Conservation (phyloP, 2,329 filamentous ascomycete genomes). For the Xylaria sp. region DNA sequence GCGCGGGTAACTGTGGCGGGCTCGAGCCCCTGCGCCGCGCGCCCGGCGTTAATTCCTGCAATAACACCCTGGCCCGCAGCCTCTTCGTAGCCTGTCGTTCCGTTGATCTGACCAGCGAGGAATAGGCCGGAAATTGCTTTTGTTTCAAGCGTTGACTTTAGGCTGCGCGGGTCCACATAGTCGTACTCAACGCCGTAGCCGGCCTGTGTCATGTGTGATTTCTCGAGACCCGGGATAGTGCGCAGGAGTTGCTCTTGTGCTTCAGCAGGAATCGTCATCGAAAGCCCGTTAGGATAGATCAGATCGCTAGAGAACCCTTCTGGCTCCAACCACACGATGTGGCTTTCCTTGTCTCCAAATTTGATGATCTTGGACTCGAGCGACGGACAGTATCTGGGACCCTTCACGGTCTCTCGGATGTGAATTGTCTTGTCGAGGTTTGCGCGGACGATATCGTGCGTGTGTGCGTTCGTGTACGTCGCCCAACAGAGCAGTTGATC, state of each 20-base stretch:
- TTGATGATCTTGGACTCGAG: slow-evolving; percentile 93
- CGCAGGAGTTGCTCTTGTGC: slow-evolving; percentile 87
- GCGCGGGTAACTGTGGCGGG: slow-evolving; percentile 78
- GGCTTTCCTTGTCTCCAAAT: slow-evolving; percentile 80
- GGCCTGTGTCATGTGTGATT: slow-evolving; percentile 90
- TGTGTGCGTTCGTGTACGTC: slow-evolving; percentile 84
- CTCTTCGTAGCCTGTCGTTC: slow-evolving; percentile 98
- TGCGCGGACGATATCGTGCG: slow-evolving; percentile 83
- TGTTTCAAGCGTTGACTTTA: slow-evolving; percentile 91
- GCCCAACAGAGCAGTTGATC: slow-evolving; percentile 87
- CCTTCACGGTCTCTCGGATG: slow-evolving; percentile 93
- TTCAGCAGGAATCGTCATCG: slow-evolving; percentile 93
- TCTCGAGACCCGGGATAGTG: slow-evolving; percentile 87
- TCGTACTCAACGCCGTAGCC: slow-evolving; percentile 99
- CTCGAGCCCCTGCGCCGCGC: slow-evolving; percentile 73
- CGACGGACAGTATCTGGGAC: slow-evolving; percentile 94
- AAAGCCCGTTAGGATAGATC: slow-evolving; percentile 95
- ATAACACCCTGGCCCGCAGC: slow-evolving; percentile 92
- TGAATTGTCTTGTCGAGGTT: slow-evolving; percentile 98
- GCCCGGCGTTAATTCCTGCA: slow-evolving; percentile 92
- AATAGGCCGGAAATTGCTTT: slow-evolving; percentile 90
- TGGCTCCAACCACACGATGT: slow-evolving; percentile 96
- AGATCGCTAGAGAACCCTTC: slow-evolving; percentile 92
- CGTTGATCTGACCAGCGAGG: slow-evolving; percentile 96
- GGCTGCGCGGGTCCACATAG: slow-evolving; percentile 91